Evolutionary conservation across 441 rosid species (phyloP).

Genomic region (Lagerstroemia fauriei): DNA sequence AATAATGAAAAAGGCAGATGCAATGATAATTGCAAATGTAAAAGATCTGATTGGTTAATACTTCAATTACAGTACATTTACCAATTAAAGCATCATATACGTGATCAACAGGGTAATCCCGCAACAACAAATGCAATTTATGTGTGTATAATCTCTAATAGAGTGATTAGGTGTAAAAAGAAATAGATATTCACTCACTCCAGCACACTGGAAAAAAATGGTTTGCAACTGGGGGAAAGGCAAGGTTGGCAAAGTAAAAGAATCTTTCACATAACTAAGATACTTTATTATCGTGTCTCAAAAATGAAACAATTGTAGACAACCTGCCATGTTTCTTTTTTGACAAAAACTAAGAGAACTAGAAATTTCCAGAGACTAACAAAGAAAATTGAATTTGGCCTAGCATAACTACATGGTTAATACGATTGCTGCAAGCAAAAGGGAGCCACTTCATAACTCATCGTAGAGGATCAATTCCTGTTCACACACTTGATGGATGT

Average conservation of each 20-base stretch:
- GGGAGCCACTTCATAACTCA: not conserved
- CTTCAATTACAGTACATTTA: not conserved
- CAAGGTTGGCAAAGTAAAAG: not conserved
- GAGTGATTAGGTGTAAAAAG: not conserved
- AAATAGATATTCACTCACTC: not conserved
- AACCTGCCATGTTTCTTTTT: not conserved
- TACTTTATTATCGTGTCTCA: not conserved
- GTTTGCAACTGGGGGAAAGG: not conserved
- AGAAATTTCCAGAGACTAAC: not conserved
- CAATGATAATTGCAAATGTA: conserved; percentile 11
- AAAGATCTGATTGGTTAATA: not conserved
- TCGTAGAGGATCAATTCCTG: not conserved
- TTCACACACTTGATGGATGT: not conserved
- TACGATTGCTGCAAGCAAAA: not conserved
- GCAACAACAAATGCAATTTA: not conserved
- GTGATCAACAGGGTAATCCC: not conserved
- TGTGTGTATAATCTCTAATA: not conserved
- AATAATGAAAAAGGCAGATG: conserved; percentile 21
- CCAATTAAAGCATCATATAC: not conserved
- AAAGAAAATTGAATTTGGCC: not conserved
- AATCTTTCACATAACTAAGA: not conserved
- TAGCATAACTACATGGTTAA: not conserved
- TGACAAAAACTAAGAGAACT: not conserved
- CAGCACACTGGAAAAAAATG: not conserved
- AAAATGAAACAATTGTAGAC: not conserved